Base-by-base conservation (phyloP, 805 yeast species). In the Blastobotrys peoriensis region DNA sequence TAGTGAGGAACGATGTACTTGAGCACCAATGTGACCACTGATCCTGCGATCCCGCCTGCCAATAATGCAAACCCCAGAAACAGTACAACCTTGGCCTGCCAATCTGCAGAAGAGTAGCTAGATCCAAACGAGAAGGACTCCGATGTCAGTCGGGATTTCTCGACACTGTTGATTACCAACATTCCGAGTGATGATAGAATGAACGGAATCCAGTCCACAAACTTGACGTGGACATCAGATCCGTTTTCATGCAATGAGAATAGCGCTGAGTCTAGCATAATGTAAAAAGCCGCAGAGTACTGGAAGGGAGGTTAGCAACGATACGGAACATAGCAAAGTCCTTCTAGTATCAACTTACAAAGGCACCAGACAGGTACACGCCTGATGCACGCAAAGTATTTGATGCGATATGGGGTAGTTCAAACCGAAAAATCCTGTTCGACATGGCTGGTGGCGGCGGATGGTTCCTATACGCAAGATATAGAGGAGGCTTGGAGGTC, bases 191-290 rank as follows among this genome's bases (percentile, higher is more conserved):
- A 78, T 4, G 95, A 81, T 54, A 96, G 84, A 22, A 91, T 74
- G 52, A 85, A 79, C 3, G 98, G 98, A 41, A 93, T 78, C 98
- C 98, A 91, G 66, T 91, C 98, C 34, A 86, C 82, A 59, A 91
- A 86, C 3, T 91, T 80, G 22, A 93, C 86, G 61, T 91, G 97
- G 4, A 88, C 86, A 36, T 71, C 70, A 0, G 95, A 83, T 0
- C 88, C 95, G 68, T 91, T 91, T 39, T 81, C 82, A 15, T 87
- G 83, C 52, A 79, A 81, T 36, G 95, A 83, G 64, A 78, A 91
- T 28, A 93, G 74, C 1, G 95, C 88, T 0, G 96, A 86, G 64
- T 91, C 98, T 16, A 93, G 65, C 64, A 91, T 78, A 17, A 82
- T 68, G 94, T 96, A 91, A 60, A 91, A 81, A 5, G 96, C 98